Evolutionary conservation across 768 basidiomycete species (phyloP).

Genomic region (Boletus rubropictus): DNA sequence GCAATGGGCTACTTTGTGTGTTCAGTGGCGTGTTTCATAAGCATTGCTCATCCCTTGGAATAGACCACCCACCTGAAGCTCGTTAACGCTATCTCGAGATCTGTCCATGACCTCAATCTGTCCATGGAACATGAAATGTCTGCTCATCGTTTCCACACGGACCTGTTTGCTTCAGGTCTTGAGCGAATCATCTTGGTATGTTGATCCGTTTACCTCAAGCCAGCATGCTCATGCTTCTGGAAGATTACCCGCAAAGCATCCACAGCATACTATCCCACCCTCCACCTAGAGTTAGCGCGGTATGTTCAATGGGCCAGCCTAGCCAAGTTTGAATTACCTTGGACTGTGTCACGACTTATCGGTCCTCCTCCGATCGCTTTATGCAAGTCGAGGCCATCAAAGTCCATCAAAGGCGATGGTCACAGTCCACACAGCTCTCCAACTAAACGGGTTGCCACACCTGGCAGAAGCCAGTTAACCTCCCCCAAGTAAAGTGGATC

Average conservation of each 20-base stretch:
- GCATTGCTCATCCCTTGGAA: conserved; percentile 5
- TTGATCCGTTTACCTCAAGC: neutral
- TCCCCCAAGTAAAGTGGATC: conserved; percentile 39
- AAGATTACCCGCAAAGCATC: conserved; percentile 96
- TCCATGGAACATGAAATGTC: conserved; percentile 67
- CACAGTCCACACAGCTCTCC: conserved; percentile 23
- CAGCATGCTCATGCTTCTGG: neutral
- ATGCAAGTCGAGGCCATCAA: conserved; percentile 36
- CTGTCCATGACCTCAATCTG: conserved; percentile 58
- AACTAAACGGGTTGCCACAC: conserved; percentile 12
- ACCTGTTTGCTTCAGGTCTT: conserved; percentile 86
- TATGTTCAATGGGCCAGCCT: conserved; percentile 66
- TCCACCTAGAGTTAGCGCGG: conserved; percentile 90
- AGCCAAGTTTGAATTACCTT: conserved; percentile 75
- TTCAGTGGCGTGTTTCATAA: conserved; percentile 8
- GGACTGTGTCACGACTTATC: conserved; percentile 71
- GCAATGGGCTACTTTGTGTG: conserved; percentile 92
- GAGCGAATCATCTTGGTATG: conserved; percentile 86
- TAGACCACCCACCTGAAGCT: conserved; percentile 87
- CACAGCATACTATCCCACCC: conserved; percentile 85
- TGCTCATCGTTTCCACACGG: conserved; percentile 76
- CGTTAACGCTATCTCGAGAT: conserved; percentile 71
- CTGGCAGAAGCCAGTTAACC: conserved; percentile 30
- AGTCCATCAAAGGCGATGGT: conserved; percentile 8
- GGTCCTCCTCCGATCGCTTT: conserved; percentile 69